These are phyloP conservation scores for Trichothecium roseum DNA, from an alignment of 2,329 filamentous ascomycete species.

Conservation along the genomic window DNA sequence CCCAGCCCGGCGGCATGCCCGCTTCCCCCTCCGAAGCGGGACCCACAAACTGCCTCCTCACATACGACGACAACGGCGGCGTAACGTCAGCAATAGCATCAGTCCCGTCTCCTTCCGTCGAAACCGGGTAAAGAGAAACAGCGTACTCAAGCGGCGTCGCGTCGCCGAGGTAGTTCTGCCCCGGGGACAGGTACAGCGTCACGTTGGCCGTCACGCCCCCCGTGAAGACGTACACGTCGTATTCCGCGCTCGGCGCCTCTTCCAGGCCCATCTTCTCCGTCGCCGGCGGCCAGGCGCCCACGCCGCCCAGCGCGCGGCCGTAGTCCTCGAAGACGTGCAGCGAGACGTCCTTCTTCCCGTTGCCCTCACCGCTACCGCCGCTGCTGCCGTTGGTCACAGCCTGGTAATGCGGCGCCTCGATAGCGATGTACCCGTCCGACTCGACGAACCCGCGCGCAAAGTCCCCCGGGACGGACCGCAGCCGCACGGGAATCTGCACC, in stretches of 20 bases:
- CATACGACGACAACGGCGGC: too few relatives aligned
- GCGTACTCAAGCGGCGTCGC: constrained; percentile 39
- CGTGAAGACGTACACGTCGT: constrained; percentile 51
- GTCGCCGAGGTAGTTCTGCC: constrained; percentile 41
- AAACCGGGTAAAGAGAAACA: constrained; percentile 36
- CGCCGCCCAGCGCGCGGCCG: constrained; percentile 47
- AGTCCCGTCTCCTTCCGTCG: too few relatives aligned
- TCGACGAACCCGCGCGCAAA: constrained; percentile 53
- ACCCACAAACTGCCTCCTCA: constrained; percentile 26
- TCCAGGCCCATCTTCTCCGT: constrained; percentile 36
- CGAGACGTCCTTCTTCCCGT: constrained; percentile 18
- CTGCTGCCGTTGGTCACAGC: constrained; percentile 12
- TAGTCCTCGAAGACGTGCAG: constrained; percentile 44
- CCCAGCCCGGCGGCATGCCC: constrained; percentile 31
- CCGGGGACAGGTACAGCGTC: constrained; percentile 40
- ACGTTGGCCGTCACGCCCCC: constrained; percentile 31
- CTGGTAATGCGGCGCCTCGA: constrained; percentile 43
- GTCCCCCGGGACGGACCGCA: constrained; percentile 33
- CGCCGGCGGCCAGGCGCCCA: constrained; percentile 43
- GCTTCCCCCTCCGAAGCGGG: constrained; percentile 26
- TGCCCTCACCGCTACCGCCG: too few relatives aligned
- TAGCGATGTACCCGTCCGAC: constrained; percentile 44
- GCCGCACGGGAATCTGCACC: constrained; percentile 44
- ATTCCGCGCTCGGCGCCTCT: constrained; percentile 45
- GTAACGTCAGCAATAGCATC: too few relatives aligned